Base-by-base conservation (phyloP, 176 grass and related monocot genomes). In the Avena insularis region DNA sequence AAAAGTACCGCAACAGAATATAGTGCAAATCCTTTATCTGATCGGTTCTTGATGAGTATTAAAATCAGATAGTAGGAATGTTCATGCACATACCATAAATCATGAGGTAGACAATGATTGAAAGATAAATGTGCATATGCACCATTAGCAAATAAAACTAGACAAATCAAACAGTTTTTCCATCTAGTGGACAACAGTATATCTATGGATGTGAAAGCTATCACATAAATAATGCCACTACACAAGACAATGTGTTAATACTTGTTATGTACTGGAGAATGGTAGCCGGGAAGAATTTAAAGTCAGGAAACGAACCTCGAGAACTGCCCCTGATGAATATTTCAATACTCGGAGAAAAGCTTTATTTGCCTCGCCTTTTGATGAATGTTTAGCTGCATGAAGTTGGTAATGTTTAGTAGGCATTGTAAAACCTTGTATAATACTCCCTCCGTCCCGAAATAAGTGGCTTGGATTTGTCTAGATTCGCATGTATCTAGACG, bases 251-350 rank as follows among this genome's bases (percentile, higher is more conserved):
- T 50, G 83, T 43, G 23, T 16, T 6, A n/a, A 64, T 71, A 71
- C 43, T 8, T 83, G 72, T 55, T 1, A 17, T 47, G 16, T 35
- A 73, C 45, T 46, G 31, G 33, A 71, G 62, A 90, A 47, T 61
- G 79, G 86, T 73, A 78, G 21, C 31, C 19, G 63, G 23, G 35
- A 87, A 87, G 59, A 43, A 81, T 84, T 77, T 79, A 59, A 16
- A 83, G 47, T 72, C 21, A 69, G 61, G 79, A 88, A 96, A 86
- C 86, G 74, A 81, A 96, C 97, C 97, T 99, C 97, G 79, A 99
- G 97, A 61, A 95, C 92, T 75, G 94, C 94, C 33, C 97, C 97
- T 13, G 97, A 97, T 84, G 97, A 99, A 90, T 99, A 99, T 72
- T 99, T 96, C 77, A 99, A 82, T 86, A 94, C 97, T 76, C 89